Base-by-base conservation (phyloP, 805 yeast species). In the Diddensiella transvaalensis region DNA sequence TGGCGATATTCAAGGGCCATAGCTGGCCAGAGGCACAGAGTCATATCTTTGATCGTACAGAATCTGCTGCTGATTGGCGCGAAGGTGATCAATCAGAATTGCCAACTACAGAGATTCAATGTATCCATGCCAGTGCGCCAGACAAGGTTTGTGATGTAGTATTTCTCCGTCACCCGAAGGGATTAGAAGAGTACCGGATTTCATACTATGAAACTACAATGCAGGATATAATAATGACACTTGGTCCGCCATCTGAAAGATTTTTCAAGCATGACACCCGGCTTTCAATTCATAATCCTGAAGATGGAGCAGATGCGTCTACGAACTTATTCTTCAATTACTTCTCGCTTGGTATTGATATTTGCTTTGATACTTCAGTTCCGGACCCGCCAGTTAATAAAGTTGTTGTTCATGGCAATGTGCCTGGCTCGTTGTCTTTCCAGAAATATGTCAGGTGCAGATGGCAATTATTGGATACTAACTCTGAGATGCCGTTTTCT, bases 201-300 rank as follows among this genome's bases (percentile, higher is more conserved):
- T 22, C 18, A 2, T 33, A 59, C 37, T 80, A 80, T 0, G 41
- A 53, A 19, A 73, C 83, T 2, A 67, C 78, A 1, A 78, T 79
- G 67, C 81, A 76, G 53, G 75, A 73, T 18, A 64, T 78, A 2
- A 55, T 80, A 11, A 65, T 67, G 47, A 59, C 62, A 1, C 62
- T 81, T 30, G 85, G 85, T 0, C 78, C 82, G 1, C 85, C 86
- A 0, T 75, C 75, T 22, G 82, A 77, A 42, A 67, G 70, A 21
- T 70, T 77, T 48, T 68, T 73, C 54, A 75, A 74, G 47, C 69
- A 68, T 44, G 79, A 75, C 51, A 53, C 63, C 2, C 60, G 79
- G 48, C 62, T 72, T n/a, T 64, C 68, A 49, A 76, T 72, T 37
- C 78, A 70, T 58, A 67, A 65, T 32, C 70, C 58, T 44, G 29